These are phyloP conservation scores for Mrakia gelida DNA, from an alignment of 768 basidiomycete species.

Conservation along the genomic window DNA sequence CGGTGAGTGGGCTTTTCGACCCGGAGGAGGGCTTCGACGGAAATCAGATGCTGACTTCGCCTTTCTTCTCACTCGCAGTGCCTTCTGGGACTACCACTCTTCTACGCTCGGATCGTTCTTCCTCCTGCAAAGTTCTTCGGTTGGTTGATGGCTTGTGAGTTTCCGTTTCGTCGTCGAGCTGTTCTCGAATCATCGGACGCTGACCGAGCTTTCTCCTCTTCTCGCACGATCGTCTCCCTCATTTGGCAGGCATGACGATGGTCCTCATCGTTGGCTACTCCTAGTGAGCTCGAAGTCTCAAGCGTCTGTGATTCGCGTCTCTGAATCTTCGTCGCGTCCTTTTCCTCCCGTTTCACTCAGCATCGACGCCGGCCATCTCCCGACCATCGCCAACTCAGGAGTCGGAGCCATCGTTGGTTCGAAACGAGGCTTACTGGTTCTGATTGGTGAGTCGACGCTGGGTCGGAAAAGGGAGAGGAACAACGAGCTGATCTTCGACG, in stretches of 20 bases:
- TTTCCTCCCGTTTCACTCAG: slow-evolving; percentile 17
- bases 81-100: slow-evolving; percentile 51
- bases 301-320: too few species aligned
- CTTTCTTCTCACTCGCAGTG: slow-evolving; percentile 32
- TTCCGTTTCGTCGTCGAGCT: too few species aligned
- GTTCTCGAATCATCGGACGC: neutral
- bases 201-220: neutral
- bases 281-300: too few species aligned
- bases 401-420: slow-evolving; percentile 56
- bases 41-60: neutral
- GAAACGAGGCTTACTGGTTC: slow-evolving; percentile 49
- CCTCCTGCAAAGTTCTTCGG: slow-evolving; percentile 35
- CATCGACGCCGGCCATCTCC: slow-evolving; percentile 53
- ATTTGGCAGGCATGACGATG: too few species aligned
- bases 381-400: slow-evolving; percentile 52
- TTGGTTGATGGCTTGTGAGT: slow-evolving; percentile 39
- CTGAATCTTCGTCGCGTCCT: too few species aligned
- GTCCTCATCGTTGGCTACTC: neutral
- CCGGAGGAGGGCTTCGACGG: neutral
- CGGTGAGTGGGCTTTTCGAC: slow-evolving; percentile 37
- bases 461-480: too few species aligned
- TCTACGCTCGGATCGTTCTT: slow-evolving; percentile 54
- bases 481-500: too few species aligned
- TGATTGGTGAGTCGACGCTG: slow-evolving; percentile 40
- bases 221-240: too few species aligned